Conservation (phyloP, 768 basidiomycete genomes). For the Pholiota conissans region DNA sequence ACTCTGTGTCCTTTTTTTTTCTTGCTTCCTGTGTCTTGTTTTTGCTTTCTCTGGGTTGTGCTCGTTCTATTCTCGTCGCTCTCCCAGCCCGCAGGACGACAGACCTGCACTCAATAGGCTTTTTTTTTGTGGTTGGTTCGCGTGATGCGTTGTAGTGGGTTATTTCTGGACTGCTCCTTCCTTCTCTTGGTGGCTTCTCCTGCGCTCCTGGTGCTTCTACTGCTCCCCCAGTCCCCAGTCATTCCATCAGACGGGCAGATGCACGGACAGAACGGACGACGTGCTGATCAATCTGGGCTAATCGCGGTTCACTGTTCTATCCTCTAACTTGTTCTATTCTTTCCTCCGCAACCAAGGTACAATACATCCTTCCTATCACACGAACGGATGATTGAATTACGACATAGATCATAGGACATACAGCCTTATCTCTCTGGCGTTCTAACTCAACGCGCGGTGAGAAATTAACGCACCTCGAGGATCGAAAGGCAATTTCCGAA, state of each 20-base stretch:
- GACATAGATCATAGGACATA: neutral
- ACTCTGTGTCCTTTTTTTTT: neutral
- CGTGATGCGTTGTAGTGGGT: too few relatives aligned
- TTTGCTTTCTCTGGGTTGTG: neutral
- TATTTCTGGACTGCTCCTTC: too few relatives aligned
- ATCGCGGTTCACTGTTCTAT: neutral
- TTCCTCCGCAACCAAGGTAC: neutral
- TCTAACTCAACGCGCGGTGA: neutral
- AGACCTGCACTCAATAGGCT: neutral
- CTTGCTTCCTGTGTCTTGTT: neutral
- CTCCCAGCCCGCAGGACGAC: neutral
- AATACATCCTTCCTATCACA: neutral
- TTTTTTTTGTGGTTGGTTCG: neutral
- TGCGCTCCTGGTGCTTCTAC: too few relatives aligned
- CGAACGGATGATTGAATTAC: neutral
- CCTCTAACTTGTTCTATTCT: neutral
- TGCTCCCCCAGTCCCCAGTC: too few relatives aligned
- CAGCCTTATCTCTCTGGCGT: neutral
- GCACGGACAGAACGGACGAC: too few relatives aligned
- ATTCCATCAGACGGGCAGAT: too few relatives aligned
- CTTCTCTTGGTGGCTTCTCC: too few relatives aligned
- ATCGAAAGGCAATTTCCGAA: neutral
- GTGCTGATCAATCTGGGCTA: too few relatives aligned
- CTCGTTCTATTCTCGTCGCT: neutral
- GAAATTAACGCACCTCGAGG: neutral